Conservation (phyloP, 352 stramenopile species). For the Blastocystis sp. region DNA sequence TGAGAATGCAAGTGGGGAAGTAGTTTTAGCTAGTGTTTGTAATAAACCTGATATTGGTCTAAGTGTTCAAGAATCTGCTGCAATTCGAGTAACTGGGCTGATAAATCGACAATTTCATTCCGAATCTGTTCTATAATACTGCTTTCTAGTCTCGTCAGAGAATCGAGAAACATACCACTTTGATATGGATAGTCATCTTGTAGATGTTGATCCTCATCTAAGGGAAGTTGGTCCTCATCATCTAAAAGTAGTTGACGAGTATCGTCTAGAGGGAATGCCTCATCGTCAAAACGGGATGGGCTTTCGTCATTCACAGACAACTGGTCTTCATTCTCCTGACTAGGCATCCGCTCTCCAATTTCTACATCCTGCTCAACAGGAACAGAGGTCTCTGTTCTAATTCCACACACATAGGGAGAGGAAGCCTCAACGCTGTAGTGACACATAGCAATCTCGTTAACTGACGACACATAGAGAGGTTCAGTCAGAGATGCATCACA, state of each 20-base stretch:
- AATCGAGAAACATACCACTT: no score
- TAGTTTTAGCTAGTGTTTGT: conserved; percentile 58
- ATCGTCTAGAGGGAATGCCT: no score
- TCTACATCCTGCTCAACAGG: not conserved
- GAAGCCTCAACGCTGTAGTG: conserved; percentile 29
- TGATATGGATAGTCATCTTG: no score
- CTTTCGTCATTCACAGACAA: no score
- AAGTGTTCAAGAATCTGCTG: not conserved
- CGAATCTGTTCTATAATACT: not conserved
- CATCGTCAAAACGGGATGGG: no score
- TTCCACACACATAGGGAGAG: not conserved
- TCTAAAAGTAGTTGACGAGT: no score
- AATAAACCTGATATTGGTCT: not conserved
- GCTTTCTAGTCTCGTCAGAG: not conserved
- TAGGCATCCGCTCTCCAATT: not conserved
- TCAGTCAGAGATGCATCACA: conserved; percentile 5
- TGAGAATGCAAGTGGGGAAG: conserved; percentile 58
- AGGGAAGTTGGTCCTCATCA: no score
- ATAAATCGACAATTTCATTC: not conserved
- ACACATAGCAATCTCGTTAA: not conserved
- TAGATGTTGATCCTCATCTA: no score
- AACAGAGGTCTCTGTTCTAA: not conserved
- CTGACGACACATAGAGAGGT: not conserved
- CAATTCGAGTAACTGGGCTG: not conserved
- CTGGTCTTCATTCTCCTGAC: no score